Conservation (phyloP, 1,284 basidiomycete genomes). For the Ustilago lituana region DNA sequence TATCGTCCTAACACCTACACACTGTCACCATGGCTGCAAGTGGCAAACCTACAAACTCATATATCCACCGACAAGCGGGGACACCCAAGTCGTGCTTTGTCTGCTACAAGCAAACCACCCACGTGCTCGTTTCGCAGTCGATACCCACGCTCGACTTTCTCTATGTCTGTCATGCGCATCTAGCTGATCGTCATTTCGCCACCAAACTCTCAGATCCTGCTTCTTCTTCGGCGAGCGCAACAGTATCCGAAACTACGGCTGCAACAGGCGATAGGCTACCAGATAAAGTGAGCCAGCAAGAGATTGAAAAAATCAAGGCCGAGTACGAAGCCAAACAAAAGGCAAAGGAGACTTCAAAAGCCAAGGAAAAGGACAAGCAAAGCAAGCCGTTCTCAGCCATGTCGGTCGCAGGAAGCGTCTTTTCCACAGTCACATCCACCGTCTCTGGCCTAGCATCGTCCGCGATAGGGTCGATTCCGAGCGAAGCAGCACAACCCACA, state of each 20-base stretch:
- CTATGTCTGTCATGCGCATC: conserved; percentile 55
- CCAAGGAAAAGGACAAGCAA: conserved; percentile 22
- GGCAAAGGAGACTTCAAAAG: conserved; percentile 29
- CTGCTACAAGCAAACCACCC: conserved; percentile 48
- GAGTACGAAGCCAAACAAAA: conserved; percentile 47
- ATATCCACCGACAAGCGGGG: conserved; percentile 55
- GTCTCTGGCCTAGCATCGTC: conserved; percentile 31
- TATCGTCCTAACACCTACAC: too few relatives aligned
- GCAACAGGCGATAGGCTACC: conserved; percentile 20
- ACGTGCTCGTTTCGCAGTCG: conserved; percentile 53
- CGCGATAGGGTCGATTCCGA: conserved; percentile 20
- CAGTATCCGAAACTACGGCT: too few relatives aligned
- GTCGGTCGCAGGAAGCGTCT: conserved; percentile 34
- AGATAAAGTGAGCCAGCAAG: conserved; percentile 48
- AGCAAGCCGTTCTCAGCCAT: conserved; percentile 26
- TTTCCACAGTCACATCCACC: conserved; percentile 40
- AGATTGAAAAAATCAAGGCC: conserved; percentile 53
- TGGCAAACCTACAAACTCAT: conserved; percentile 45
- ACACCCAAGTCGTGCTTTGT: conserved; percentile 54
- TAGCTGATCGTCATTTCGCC: conserved; percentile 56
- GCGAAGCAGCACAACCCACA: conserved; percentile 6
- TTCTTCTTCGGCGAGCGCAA: neutral
- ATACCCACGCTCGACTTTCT: conserved; percentile 56
- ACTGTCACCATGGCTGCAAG: conserved; percentile 1
- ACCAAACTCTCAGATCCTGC: conserved; percentile 34